Conservation (phyloP, 2,329 filamentous ascomycete species). For the Plectosphaerella sp. region DNA sequence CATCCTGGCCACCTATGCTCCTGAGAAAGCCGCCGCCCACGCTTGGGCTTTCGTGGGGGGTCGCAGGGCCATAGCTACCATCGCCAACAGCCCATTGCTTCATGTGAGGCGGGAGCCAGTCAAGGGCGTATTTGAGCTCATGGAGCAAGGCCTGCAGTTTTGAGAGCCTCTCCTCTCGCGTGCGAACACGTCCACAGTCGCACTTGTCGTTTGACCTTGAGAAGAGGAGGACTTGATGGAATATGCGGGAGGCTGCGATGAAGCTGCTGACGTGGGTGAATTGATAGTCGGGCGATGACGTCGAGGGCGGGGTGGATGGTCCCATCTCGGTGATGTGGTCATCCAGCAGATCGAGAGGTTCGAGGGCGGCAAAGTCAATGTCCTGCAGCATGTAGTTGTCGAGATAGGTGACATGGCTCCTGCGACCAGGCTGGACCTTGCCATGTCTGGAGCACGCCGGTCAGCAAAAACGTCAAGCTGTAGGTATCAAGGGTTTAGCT, state of each 20-base stretch:
- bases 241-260: conserved; percentile 21
- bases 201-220: conserved; percentile 2
- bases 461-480: too few relatives aligned
- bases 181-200: conserved; percentile 5
- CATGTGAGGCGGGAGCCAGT: conserved; percentile 18
- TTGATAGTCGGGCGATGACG: not conserved
- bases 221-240: conserved; percentile 14
- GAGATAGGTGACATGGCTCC: conserved; percentile 19
- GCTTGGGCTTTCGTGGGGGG: not conserved
- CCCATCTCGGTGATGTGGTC: conserved; percentile 21
- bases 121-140: conserved; percentile 23
- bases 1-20: not conserved
- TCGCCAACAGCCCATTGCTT: conserved; percentile 15
- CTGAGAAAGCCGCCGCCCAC: not conserved
- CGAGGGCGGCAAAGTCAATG: conserved; percentile 24
- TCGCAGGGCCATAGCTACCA: not conserved
- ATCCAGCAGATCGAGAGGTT: conserved; percentile 25
- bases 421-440: conserved; percentile 14
- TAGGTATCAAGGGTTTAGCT: not conserved
- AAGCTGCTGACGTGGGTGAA: conserved; percentile 21
- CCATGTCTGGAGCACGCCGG: conserved; percentile 9
- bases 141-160: conserved; percentile 20
- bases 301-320: conserved; percentile 4
- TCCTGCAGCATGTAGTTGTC: conserved; percentile 20
- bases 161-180: conserved; percentile 10